Evolutionary conservation across 352 stramenopile genomes (phyloP).

Genomic region (Phytophthora sp.): DNA sequence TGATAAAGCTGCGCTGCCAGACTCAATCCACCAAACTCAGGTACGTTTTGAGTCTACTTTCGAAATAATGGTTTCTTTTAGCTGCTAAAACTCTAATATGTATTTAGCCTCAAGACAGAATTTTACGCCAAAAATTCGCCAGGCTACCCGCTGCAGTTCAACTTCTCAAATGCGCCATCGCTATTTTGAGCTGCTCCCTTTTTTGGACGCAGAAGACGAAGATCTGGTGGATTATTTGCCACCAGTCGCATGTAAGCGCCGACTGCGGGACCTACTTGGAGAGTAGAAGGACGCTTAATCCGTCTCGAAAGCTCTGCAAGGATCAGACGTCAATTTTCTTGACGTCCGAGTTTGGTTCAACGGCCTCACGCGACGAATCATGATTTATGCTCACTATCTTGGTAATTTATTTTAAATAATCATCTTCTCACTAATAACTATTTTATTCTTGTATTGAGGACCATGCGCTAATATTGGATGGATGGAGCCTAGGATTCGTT

Average conservation of each 20-base stretch:
- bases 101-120: too few relatives aligned
- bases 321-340: background rate
- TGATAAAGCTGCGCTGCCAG: slow-evolving; percentile 11
- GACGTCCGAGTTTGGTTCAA: slow-evolving; percentile 17
- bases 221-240: background rate
- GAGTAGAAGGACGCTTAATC: slow-evolving; percentile 9
- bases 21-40: slow-evolving; percentile 5
- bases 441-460: too few relatives aligned
- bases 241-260: background rate
- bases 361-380: too few relatives aligned
- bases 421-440: too few relatives aligned
- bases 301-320: slow-evolving; percentile 9
- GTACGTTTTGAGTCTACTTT: slow-evolving; percentile 7
- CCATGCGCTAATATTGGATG: too few relatives aligned
- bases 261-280: too few relatives aligned
- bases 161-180: slow-evolving; percentile 5
- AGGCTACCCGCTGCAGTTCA: background rate
- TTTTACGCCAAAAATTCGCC: background rate
- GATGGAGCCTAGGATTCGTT: too few relatives aligned
- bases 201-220: slow-evolving; percentile 5
- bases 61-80: background rate
- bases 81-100: background rate
- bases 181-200: slow-evolving; percentile 7
- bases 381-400: too few relatives aligned
- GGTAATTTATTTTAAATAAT: too few relatives aligned